Conservation (phyloP, 345 rosid species). For the Aethionema arabicum region DNA sequence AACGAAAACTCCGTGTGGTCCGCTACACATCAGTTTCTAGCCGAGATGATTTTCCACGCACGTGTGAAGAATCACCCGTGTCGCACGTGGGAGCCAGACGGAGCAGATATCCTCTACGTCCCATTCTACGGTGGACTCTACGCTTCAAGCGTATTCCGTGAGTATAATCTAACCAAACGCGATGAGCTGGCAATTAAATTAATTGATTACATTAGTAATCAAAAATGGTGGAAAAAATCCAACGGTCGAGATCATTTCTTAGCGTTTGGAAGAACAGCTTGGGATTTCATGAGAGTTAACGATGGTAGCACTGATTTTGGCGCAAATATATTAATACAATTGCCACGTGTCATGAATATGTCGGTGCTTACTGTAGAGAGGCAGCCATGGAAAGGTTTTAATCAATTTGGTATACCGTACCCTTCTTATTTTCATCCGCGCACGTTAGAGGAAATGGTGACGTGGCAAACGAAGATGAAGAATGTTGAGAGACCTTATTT, state of each 20-base stretch:
- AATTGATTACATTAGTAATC: conserved; percentile 28
- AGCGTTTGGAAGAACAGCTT: conserved; percentile 50
- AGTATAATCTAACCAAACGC: conserved; percentile 40
- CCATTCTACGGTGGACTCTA: conserved; percentile 61
- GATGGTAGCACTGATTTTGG: conserved; percentile 47
- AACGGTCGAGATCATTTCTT: conserved; percentile 63
- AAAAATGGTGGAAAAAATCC: conserved; percentile 49
- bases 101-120: conserved; percentile 48
- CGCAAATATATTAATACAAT: conserved; percentile 42
- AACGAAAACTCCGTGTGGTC: conserved; percentile 18
- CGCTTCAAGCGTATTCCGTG: conserved; percentile 53
- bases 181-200: conserved; percentile 41
- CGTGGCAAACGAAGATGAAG: conserved; percentile 51
- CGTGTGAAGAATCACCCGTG: conserved; percentile 50
- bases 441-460: conserved; percentile 40
- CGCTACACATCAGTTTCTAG: conserved; percentile 53
- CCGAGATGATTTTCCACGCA: conserved; percentile 53
- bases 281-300: conserved; percentile 48
- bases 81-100: conserved; percentile 48
- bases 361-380: conserved; percentile 55
- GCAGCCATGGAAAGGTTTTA: conserved; percentile 40
- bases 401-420: conserved; percentile 60
- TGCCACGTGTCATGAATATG: conserved; percentile 55
- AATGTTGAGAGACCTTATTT: conserved; percentile 33
- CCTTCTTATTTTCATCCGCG: conserved; percentile 68